These are phyloP conservation scores for Penicillium manginii DNA, from an alignment of 495 filamentous ascomycete species.

Conservation along the genomic window DNA sequence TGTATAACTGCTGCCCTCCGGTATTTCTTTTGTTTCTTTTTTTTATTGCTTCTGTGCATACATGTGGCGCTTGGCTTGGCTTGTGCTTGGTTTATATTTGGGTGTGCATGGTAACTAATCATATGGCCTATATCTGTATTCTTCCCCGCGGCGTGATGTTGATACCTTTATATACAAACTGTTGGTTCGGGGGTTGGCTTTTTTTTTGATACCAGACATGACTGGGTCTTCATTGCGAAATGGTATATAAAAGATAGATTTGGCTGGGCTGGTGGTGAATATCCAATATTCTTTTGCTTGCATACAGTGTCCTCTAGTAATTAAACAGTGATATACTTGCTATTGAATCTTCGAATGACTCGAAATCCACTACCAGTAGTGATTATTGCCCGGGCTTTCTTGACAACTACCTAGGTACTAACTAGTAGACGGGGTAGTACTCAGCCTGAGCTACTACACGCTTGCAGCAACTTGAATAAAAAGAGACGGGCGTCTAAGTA, in stretches of 20 bases:
- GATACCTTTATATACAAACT: not conserved
- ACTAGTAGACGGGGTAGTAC: too few relatives aligned
- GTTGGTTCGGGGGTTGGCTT: not conserved
- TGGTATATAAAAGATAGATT: slow-evolving; percentile 1
- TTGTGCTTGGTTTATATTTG: too few relatives aligned
- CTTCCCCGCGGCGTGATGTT: not conserved
- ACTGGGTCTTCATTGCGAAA: slow-evolving; percentile 5
- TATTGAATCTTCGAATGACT: too few relatives aligned
- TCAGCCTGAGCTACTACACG: too few relatives aligned
- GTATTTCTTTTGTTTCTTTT: not conserved
- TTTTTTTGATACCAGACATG: not conserved
- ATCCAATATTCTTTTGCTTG: not conserved
- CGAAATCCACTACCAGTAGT: too few relatives aligned
- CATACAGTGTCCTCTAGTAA: not conserved
- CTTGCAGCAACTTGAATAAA: too few relatives aligned
- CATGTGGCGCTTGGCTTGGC: too few relatives aligned
- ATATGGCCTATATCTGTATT: too few relatives aligned
- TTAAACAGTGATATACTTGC: not conserved
- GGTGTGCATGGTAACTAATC: too few relatives aligned
- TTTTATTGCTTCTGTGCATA: not conserved
- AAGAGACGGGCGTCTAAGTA: too few relatives aligned
- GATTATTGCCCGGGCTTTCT: too few relatives aligned
- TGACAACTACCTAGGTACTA: too few relatives aligned
- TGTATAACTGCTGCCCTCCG: not conserved
- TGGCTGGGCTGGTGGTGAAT: not conserved